Percentiles rank a stretch among this genome's conserved stretches.
phyloP scores from a whole-genome alignment of 805 yeast genomes.

The Yarrowia keelungensis region DNA sequence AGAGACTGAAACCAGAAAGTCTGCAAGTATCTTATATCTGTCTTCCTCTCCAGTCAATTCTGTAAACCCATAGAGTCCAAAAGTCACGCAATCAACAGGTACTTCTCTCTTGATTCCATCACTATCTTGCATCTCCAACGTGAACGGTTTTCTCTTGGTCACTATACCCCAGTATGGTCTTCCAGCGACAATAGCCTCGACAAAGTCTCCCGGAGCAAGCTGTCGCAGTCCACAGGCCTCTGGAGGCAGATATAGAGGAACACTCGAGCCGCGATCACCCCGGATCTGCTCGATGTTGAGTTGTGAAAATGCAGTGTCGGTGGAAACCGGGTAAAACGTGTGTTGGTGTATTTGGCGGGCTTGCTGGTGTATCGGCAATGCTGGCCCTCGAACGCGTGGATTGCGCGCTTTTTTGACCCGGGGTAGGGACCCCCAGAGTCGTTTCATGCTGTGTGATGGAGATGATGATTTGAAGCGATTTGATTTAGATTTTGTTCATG shows the following conservation, averaged over 20 bases:
- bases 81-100: conserved; percentile 27
- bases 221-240: conserved; percentile 34
- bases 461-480: conserved; percentile 10
- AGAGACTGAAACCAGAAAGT: conserved; percentile 1
- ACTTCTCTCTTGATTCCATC: conserved; percentile 26
- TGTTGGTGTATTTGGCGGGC: conserved; percentile 23
- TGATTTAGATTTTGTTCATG: conserved; percentile 34
- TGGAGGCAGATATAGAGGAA: conserved; percentile 25
- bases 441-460: conserved; percentile 28
- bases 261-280: background rate
- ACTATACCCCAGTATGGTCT: conserved; percentile 33
- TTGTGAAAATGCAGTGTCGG: conserved; percentile 22
- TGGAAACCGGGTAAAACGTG: conserved; percentile 21
- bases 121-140: conserved; percentile 27
- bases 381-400: background rate
- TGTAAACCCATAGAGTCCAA: conserved; percentile 18
- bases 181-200: conserved; percentile 22
- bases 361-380: background rate
- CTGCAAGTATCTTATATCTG: background rate
- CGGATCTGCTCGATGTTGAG: background rate
- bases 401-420: conserved; percentile 14
- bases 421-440: conserved; percentile 34
- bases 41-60: background rate
- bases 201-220: conserved; percentile 24
- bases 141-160: conserved; percentile 17